Evolutionary conservation across 2,329 filamentous ascomycete species (phyloP).

Genomic region (Neofusicoccum sp.): DNA sequence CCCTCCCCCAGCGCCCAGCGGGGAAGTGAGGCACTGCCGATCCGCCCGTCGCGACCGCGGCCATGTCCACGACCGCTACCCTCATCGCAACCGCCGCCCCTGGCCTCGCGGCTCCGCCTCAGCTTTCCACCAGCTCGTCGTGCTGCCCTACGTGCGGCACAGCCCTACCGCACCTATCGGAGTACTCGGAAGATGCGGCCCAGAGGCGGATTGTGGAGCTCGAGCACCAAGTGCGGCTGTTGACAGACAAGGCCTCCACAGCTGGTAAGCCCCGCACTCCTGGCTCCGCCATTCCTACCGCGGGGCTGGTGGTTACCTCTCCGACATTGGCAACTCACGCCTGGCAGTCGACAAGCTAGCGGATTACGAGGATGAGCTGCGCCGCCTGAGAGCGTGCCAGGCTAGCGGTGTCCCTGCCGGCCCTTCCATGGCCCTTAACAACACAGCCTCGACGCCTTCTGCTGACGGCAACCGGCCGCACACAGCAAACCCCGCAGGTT

Average conservation of each 20-base stretch:
- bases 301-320: constrained; percentile 10
- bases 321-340: too few species aligned
- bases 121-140: not conserved
- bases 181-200: constrained; percentile 19
- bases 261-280: constrained; percentile 45
- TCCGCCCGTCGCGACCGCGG: not conserved
- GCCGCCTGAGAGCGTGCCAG: constrained; percentile 52
- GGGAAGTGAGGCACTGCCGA: constrained; percentile 13
- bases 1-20: constrained; percentile 2
- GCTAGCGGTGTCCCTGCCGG: constrained; percentile 18
- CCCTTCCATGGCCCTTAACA: constrained; percentile 20
- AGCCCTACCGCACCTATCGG: constrained; percentile 1
- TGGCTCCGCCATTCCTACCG: not conserved
- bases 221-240: constrained; percentile 65
- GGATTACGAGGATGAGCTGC: constrained; percentile 78
- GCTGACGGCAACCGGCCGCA: constrained; percentile 29
- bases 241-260: constrained; percentile 69
- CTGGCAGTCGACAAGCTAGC: constrained; percentile 60
- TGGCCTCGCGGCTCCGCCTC: not conserved
- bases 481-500: constrained; percentile 27
- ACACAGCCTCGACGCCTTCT: constrained; percentile 25
- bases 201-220: constrained; percentile 51
- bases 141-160: constrained; percentile 12
- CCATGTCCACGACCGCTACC: constrained; percentile 5
- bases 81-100: constrained; percentile 11